Conservation (phyloP, 306 rosid genomes). For the Cicer chorassanicum region DNA sequence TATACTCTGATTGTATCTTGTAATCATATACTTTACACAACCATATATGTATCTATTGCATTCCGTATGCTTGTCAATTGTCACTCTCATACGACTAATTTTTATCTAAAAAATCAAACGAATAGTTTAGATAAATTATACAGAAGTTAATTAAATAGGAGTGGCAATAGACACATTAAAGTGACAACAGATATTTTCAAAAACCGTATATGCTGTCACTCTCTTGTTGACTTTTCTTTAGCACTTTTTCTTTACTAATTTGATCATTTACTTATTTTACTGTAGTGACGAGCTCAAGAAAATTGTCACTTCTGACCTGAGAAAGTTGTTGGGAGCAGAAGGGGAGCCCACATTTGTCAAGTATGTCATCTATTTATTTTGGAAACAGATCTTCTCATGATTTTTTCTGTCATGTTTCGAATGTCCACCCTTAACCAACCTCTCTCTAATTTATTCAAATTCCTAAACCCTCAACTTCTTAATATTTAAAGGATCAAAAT, state of each 20-base stretch:
- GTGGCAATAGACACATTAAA: slow-evolving; percentile 15
- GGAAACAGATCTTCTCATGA: too few relatives aligned
- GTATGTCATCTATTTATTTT: slow-evolving; percentile 53
- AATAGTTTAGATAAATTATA: slow-evolving; percentile 13
- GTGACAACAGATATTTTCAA: neutral
- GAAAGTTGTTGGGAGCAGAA: slow-evolving; percentile 84
- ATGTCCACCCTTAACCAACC: too few relatives aligned
- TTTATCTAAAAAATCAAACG: neutral
- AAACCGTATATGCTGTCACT: slow-evolving; percentile 21
- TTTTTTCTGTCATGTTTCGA: too few relatives aligned
- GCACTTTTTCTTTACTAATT: slow-evolving; percentile 27
- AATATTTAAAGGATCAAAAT: too few relatives aligned
- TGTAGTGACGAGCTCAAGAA: slow-evolving; percentile 74
- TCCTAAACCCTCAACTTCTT: too few relatives aligned
- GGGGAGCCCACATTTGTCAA: slow-evolving; percentile 85
- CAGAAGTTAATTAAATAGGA: slow-evolving; percentile 8
- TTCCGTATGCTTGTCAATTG: neutral
- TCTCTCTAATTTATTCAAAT: too few relatives aligned
- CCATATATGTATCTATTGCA: slow-evolving; percentile 15
- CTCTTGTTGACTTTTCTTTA: slow-evolving; percentile 36
- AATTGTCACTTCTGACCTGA: slow-evolving; percentile 80
- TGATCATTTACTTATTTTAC: slow-evolving; percentile 43
- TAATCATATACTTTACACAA: slow-evolving; percentile 23
- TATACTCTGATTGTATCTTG: slow-evolving; percentile 24
- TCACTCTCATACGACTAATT: neutral